Percentiles rank a stretch among this genome's conserved stretches.
phyloP scores from a whole-genome alignment of 345 rosid genomes.

The Dimocarpus longan region DNA sequence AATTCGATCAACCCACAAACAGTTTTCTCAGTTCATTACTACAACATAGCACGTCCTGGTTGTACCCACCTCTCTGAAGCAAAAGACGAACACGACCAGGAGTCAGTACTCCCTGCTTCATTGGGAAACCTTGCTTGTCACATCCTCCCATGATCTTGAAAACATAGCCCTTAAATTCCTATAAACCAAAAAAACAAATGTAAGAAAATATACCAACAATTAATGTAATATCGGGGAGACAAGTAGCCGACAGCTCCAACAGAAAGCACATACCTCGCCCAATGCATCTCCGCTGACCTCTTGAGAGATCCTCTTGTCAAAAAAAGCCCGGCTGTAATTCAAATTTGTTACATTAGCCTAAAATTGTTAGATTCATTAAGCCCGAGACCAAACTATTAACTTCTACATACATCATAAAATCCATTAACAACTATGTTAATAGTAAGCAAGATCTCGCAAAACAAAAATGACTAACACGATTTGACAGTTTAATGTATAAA shows the following conservation, averaged over 20 bases:
- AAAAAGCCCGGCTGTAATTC: conserved; percentile 38
- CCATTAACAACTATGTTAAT: too few species aligned
- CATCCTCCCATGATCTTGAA: conserved; percentile 54
- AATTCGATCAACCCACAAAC: background rate
- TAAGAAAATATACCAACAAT: background rate
- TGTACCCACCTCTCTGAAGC: conserved; percentile 40
- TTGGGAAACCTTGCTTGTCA: conserved; percentile 49
- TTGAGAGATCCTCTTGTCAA: conserved; percentile 50
- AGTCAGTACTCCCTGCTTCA: conserved; percentile 55
- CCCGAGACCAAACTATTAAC: background rate
- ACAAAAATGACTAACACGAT: too few species aligned
- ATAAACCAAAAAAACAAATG: background rate
- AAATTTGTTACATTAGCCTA: background rate
- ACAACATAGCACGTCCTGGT: background rate
- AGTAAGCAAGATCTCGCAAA: too few species aligned
- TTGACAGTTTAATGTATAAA: too few species aligned
- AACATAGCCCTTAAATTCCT: conserved; percentile 51
- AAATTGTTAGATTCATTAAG: too few species aligned
- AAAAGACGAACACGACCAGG: conserved; percentile 50
- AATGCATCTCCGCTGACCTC: conserved; percentile 37
- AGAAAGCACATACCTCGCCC: conserved; percentile 27
- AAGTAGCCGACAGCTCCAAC: background rate
- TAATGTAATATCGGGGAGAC: background rate
- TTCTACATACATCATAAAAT: background rate
- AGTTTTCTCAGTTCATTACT: background rate